Conservation (phyloP, 164 flowering plant species). For the Vitis riparia region DNA sequence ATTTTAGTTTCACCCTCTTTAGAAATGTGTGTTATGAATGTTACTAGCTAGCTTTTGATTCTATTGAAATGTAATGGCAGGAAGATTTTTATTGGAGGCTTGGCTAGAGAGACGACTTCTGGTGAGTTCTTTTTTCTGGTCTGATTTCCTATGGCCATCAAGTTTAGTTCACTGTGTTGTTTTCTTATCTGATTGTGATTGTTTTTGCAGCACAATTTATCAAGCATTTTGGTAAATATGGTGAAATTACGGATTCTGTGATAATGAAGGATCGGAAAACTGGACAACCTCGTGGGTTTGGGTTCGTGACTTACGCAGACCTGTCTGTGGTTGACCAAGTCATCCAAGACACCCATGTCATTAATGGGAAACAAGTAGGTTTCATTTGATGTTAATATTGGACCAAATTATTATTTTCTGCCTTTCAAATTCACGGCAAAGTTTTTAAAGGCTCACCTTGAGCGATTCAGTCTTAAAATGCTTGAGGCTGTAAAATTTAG, state of each 20-base stretch:
- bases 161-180: background rate
- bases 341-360: conserved; percentile 65
- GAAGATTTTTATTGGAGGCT: conserved; percentile 86
- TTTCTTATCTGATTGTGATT: conserved; percentile 5
- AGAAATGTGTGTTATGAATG: background rate
- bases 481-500: too few relatives aligned
- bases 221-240: conserved; percentile 75
- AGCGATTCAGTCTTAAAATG: too few relatives aligned
- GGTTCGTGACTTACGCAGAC: conserved; percentile 89
- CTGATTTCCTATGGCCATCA: background rate
- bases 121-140: conserved; percentile 40
- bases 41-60: conserved; percentile 7
- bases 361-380: conserved; percentile 84
- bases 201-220: conserved; percentile 56
- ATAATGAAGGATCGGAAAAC: conserved; percentile 83
- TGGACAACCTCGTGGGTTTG: conserved; percentile 88
- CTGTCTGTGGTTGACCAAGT: conserved; percentile 79
- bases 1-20: background rate
- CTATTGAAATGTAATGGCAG: conserved; percentile 41
- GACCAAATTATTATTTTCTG: too few relatives aligned
- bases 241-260: conserved; percentile 83
- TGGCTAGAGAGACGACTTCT: conserved; percentile 75
- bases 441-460: too few relatives aligned
- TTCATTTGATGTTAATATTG: background rate
- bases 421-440: too few relatives aligned